A percentile compares a stretch with the other conserved stretches of the same genome.
These are phyloP conservation scores for Melocanna baccifera DNA, from an alignment of 176 grass and related monocot species.

Conservation along the genomic window DNA sequence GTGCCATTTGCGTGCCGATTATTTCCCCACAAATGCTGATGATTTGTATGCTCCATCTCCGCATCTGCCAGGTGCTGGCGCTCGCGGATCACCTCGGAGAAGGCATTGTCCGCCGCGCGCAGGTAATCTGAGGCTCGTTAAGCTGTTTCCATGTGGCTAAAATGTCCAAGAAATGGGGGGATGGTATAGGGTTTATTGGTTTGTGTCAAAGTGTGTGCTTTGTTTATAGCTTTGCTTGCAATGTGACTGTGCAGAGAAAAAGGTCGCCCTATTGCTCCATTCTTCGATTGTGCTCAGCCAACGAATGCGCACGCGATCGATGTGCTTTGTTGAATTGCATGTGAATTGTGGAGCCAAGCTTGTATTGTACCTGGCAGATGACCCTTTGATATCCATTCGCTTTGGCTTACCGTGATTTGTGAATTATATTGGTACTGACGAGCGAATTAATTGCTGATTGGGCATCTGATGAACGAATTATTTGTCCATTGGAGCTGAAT, in stretches of 20 bases:
- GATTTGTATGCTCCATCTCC: not conserved
- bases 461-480: not conserved
- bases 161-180: not conserved
- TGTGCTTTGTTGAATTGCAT: not conserved
- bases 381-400: not conserved
- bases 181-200: not conserved
- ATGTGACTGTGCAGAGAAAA: not conserved
- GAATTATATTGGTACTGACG: not conserved
- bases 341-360: not conserved
- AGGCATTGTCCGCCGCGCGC: slow-evolving; percentile 26
- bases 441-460: not conserved
- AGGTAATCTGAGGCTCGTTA: not conserved
- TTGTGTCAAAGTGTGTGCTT: not conserved
- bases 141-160: not conserved
- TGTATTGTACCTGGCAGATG: not conserved
- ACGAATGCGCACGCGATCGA: not conserved
- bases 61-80: slow-evolving; percentile 25
- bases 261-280: not conserved
- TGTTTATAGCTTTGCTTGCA: not conserved
- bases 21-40: not conserved
- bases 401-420: not conserved
- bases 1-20: not conserved
- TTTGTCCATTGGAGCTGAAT: not conserved
- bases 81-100: slow-evolving; percentile 37
- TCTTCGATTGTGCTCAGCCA: not conserved